A percentile compares a stretch with the other conserved stretches of the same genome.
Conservation (phyloP, 2,329 filamentous ascomycete species). For the Coccinonectria pachysandricola region DNA sequence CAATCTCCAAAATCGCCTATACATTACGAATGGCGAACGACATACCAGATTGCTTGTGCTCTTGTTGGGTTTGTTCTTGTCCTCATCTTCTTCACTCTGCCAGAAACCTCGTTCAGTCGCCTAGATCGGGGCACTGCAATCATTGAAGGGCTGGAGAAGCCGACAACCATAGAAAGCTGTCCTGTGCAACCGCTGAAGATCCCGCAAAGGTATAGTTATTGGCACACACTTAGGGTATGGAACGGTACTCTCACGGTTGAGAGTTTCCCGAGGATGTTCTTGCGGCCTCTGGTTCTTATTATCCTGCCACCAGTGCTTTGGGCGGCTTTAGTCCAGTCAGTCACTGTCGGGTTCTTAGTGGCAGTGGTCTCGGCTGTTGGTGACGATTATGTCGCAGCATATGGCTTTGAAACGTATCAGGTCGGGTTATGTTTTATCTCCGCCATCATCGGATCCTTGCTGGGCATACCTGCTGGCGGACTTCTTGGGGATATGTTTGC, state of each 20-base stretch:
- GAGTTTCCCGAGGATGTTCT: constrained; percentile 34
- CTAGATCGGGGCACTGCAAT: constrained; percentile 4
- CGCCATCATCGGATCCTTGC: constrained; percentile 34
- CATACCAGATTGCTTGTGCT: constrained; percentile 41
- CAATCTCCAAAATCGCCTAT: too few relatives aligned
- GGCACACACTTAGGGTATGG: constrained; percentile 30
- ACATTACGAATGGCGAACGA: constrained; percentile 41
- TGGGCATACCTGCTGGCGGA: constrained; percentile 42
- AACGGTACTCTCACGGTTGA: constrained; percentile 33
- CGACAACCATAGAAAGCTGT: constrained; percentile 5
- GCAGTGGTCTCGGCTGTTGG: constrained; percentile 44
- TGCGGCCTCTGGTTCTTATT: constrained; percentile 40
- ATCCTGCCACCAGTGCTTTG: constrained; percentile 43
- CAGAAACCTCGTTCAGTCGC: constrained; percentile 41
- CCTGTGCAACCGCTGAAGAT: not conserved
- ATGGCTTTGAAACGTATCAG: constrained; percentile 35
- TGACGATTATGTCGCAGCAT: constrained; percentile 30
- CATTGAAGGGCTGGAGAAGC: constrained; percentile 6
- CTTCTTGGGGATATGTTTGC: constrained; percentile 36
- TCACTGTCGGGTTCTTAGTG: constrained; percentile 45
- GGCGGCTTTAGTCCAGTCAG: constrained; percentile 43
- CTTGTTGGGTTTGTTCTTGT: constrained; percentile 38
- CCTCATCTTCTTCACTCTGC: constrained; percentile 41
- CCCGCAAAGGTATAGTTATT: constrained; percentile 18
- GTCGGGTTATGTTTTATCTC: constrained; percentile 41